These are phyloP conservation scores for Globisporangium radiosum DNA, from an alignment of 352 stramenopile species.

Conservation along the genomic window DNA sequence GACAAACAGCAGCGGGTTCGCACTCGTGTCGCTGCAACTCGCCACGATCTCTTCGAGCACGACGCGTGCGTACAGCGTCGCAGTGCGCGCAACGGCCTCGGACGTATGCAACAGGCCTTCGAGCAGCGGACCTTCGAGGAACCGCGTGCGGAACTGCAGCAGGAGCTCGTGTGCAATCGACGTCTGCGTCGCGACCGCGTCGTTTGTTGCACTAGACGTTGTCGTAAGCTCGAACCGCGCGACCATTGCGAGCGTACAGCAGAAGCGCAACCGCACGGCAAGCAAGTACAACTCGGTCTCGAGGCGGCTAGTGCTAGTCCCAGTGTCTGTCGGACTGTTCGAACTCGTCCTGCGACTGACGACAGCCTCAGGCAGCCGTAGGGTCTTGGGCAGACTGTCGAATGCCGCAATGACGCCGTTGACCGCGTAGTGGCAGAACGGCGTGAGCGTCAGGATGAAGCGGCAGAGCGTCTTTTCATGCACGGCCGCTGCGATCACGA, in stretches of 20 bases:
- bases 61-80: conserved; percentile 68
- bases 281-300: conserved; percentile 50
- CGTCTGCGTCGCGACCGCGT: conserved; percentile 9
- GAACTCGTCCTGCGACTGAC: neutral
- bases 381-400: conserved; percentile 65
- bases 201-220: conserved; percentile 16
- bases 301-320: conserved; percentile 18
- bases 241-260: conserved; percentile 78
- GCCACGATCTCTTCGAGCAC: conserved; percentile 77
- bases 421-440: conserved; percentile 84
- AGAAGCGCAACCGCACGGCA: conserved; percentile 70
- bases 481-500: conserved; percentile 72
- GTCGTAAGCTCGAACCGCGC: conserved; percentile 57
- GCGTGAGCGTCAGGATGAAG: conserved; percentile 81
- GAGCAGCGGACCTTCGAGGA: conserved; percentile 59
- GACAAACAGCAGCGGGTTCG: conserved; percentile 71
- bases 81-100: conserved; percentile 52
- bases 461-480: conserved; percentile 71
- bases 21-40: conserved; percentile 53
- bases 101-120: conserved; percentile 68
- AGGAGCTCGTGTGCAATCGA: conserved; percentile 78
- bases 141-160: conserved; percentile 60
- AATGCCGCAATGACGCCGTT: conserved; percentile 81
- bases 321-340: neutral
- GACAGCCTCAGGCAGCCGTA: conserved; percentile 19